Base-by-base conservation (phyloP, 148 eudicot species). In the Fallopia convolvulus region DNA sequence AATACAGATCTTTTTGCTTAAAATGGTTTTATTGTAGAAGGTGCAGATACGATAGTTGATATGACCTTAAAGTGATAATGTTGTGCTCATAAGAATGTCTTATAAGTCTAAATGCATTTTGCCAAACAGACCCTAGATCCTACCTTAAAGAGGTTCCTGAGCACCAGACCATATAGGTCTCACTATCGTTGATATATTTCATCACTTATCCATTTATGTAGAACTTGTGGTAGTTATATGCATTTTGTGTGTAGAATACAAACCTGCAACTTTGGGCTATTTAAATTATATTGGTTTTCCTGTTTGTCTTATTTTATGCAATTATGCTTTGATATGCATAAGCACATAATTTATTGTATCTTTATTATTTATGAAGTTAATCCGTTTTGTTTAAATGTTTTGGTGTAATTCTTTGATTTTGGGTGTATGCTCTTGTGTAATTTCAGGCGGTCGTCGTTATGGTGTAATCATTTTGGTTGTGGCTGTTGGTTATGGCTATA, bases 401-500 rank as follows among this genome's bases (percentile, higher is more conserved):
- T 53, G 60, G 60, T n/a, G 18, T 18, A 13, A 53, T 17, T 49
- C 53, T 12, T 49, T 53, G 33, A 3, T 23, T 61, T 61, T 21
- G 6, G 7, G 21, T 61, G 36, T 10, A 61, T 61, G 26, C 14
- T 23, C 26, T 8, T 6, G n/a, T 10, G 11, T 61, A 3, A 23
- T 47, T 84, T 66, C 87, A 94, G 99, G 90, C 79, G 83, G 91
- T 48, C 86, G 90, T 46, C 86, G 79, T 80, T 91, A 87, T 82
- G 92, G 94, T 53, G 74, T 87, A 9, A 75, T 91, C 65, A 72
- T 95, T 56, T 75, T 95, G 30, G 84, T 87, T 49, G 83, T 89
- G 48, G 90, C 85, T 79, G 81, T 87, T 44, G 99, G 97, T 58
- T 87, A 82, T 77, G 98, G 97, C 77, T 93, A 89, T 77, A 82